Evolutionary conservation across 306 rosid species (phyloP).

Genomic region (Neltuma alba): DNA sequence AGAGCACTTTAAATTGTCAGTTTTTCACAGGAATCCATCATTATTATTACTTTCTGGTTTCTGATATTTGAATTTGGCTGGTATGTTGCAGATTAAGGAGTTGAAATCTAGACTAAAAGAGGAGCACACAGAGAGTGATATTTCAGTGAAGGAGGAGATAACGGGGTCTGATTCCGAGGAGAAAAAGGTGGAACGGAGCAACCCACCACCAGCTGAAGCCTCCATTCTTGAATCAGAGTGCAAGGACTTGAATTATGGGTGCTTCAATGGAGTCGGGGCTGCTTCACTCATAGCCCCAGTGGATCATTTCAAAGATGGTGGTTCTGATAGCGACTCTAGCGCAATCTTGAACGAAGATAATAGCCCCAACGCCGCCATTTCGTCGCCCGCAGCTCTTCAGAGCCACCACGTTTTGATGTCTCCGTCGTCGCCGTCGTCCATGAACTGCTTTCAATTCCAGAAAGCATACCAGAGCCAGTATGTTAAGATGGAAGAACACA

Average conservation of each 20-base stretch:
- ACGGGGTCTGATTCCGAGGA: conserved; percentile 42
- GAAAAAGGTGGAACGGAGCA: background rate
- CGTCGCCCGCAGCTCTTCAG: conserved; percentile 55
- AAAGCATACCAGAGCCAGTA: conserved; percentile 60
- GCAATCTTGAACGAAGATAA: conserved; percentile 81
- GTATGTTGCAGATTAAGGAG: conserved; percentile 61
- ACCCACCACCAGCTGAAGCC: background rate
- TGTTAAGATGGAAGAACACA: conserved; percentile 93
- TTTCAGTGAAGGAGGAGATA: conserved; percentile 61
- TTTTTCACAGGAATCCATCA: too few species aligned
- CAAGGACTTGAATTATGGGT: conserved; percentile 49
- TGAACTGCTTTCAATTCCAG: conserved; percentile 66
- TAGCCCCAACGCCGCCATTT: conserved; percentile 59
- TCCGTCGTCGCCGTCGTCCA: conserved; percentile 49
- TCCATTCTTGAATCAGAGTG: conserved; percentile 45
- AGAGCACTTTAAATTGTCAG: too few species aligned
- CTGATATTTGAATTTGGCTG: background rate
- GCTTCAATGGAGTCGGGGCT: conserved; percentile 30
- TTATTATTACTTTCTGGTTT: too few species aligned
- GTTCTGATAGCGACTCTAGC: conserved; percentile 89
- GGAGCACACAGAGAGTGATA: conserved; percentile 59
- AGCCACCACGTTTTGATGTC: conserved; percentile 41
- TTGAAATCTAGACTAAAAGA: conserved; percentile 65
- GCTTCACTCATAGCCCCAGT: conserved; percentile 38
- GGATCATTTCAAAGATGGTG: conserved; percentile 76